Percentiles rank a stretch among this genome's conserved stretches.
Evolutionary conservation across 345 rosid genomes (phyloP).

Genomic region (Populus ilicifolia): DNA sequence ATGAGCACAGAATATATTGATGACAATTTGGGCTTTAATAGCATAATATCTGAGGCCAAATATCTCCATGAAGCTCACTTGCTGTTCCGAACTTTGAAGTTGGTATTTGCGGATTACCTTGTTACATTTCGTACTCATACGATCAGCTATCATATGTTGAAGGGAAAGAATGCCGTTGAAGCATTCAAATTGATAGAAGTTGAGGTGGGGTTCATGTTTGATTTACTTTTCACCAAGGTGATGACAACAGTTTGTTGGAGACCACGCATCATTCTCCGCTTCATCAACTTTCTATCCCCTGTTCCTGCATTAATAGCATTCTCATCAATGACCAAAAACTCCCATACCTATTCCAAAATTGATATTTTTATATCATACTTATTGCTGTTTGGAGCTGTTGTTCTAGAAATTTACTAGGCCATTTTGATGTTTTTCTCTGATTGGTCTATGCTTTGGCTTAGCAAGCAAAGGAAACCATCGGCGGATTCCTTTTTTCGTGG

Average conservation of each 20-base stretch:
- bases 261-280: too few relatives aligned
- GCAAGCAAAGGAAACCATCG: not conserved
- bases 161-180: not conserved
- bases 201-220: slow-evolving; percentile 8
- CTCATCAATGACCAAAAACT: not conserved
- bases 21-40: too few relatives aligned
- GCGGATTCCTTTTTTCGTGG: not conserved
- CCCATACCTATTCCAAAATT: not conserved
- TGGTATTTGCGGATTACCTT: too few relatives aligned
- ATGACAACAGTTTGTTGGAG: too few relatives aligned
- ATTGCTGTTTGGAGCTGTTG: not conserved
- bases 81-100: too few relatives aligned
- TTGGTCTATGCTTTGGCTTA: not conserved
- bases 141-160: too few relatives aligned
- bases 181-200: slow-evolving; percentile 14
- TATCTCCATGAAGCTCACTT: too few relatives aligned
- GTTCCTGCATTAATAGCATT: too few relatives aligned
- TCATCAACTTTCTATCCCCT: too few relatives aligned
- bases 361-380: not conserved
- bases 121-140: too few relatives aligned
- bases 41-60: too few relatives aligned
- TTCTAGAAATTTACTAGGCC: not conserved
- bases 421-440: not conserved
- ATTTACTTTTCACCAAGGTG: slow-evolving; percentile 14
- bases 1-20: too few relatives aligned